A percentile compares a stretch with the other conserved stretches of the same genome.
These are phyloP conservation scores for Geotrichum europaeum DNA, from an alignment of 1,139 yeast species.

Conservation along the genomic window DNA sequence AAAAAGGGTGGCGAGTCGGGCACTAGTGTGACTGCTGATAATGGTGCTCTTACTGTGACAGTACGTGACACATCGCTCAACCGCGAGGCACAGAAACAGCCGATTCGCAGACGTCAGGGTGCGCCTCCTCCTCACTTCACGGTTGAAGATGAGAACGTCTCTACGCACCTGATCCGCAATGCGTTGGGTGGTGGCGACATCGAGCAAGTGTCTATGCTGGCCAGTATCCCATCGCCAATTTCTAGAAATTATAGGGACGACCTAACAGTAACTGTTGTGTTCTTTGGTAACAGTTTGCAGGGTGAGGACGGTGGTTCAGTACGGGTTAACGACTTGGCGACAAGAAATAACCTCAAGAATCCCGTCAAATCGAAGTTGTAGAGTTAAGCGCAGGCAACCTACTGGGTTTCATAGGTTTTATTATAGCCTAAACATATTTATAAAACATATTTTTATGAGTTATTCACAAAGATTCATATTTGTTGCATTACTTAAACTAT, in stretches of 20 bases:
- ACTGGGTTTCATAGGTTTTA: background rate
- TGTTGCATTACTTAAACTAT: background rate
- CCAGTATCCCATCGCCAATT: conserved; percentile 85
- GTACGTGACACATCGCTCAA: conserved; percentile 38
- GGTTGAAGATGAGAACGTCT: conserved; percentile 75
- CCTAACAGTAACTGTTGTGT: conserved; percentile 89
- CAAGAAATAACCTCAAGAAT: conserved; percentile 17
- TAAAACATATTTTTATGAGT: background rate
- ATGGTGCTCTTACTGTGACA: conserved; percentile 18
- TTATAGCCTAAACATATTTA: background rate
- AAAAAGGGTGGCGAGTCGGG: background rate
- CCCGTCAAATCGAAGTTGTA: conserved; percentile 16
- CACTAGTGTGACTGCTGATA: conserved; percentile 8
- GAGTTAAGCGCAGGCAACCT: background rate
- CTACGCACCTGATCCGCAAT: conserved; percentile 88
- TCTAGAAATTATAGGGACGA: conserved; percentile 93
- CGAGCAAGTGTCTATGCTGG: conserved; percentile 81
- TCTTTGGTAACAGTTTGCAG: conserved; percentile 54
- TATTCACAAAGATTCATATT: background rate
- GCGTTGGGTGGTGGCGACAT: conserved; percentile 82
- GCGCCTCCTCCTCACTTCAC: conserved; percentile 39
- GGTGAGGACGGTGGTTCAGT: conserved; percentile 15
- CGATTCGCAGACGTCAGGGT: conserved; percentile 43
- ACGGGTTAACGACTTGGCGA: conserved; percentile 16
- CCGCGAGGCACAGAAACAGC: conserved; percentile 49